Base-by-base conservation (phyloP, 345 rosid genomes). In the Eucalyptus caleyi region DNA sequence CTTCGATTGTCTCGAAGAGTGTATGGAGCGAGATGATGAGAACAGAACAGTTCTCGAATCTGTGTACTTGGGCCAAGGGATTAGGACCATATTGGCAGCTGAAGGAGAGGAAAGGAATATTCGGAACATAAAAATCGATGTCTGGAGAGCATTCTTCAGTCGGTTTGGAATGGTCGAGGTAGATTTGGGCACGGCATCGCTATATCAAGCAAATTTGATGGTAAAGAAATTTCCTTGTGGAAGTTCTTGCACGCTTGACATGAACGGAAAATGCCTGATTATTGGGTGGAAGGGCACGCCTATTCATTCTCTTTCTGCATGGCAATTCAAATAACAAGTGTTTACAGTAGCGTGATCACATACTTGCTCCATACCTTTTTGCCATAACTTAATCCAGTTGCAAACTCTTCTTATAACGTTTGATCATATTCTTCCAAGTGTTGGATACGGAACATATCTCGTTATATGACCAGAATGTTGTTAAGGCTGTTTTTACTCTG, bases 281-380 rank as follows among this genome's bases (percentile, higher is more conserved):
- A 88, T 89, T 16, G 89, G 94, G 44, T 93, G 94, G 93, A 91
- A 93, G 88, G 92, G 91, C 44, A 91, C 91, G 0, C 94, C 92
- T 11, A 88, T 91, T 23, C 45, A 53, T 89, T 92, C 91, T 50
- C 88, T 93, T 30, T 91, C 93, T 5, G 93, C 87, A 5, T 93
- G 91, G 94, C 82, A n/a, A 85, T 26, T 85, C 34, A 16, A 45
- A 0, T 72, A 72, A 72, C 44, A 0, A 72, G 82, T 34, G 44
- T 34, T 72, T 18, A 19, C 45, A 34, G 42, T 0, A 72, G 82
- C 11, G 0, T 11, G 81, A 18, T 34, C 26, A 19, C 42, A 69
- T 9, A 34, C 45, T 34, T 34, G 44, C 82, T 34, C 44, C 19
- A 11, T 18, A 72, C 82, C 0, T 72, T 0, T 34, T 34, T 72